Conservation (phyloP, 345 rosid genomes). For the Euclidium syriacum region DNA sequence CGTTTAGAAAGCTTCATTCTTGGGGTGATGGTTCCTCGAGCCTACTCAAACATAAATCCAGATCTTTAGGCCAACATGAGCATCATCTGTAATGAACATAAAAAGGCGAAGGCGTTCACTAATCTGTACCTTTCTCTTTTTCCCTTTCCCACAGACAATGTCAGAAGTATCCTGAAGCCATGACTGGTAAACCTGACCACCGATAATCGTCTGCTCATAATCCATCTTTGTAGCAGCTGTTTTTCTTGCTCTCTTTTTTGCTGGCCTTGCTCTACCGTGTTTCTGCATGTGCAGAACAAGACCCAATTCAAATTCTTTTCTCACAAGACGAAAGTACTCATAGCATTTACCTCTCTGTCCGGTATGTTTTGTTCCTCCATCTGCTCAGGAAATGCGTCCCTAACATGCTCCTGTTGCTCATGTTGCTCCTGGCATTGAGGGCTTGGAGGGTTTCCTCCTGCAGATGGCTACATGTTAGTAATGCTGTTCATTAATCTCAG, state of each 20-base stretch:
- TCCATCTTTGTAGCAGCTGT: conserved; percentile 46
- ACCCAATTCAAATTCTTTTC: neutral
- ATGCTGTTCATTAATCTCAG: conserved; percentile 8
- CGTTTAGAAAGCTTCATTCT: conserved; percentile 43
- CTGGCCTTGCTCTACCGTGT: conserved; percentile 32
- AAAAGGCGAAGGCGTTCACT: neutral
- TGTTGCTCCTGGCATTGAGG: conserved; percentile 24
- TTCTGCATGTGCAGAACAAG: conserved; percentile 45
- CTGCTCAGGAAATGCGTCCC: conserved; percentile 17
- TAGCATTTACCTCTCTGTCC: conserved; percentile 41
- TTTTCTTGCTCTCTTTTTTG: conserved; percentile 46
- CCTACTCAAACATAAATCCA: conserved; percentile 34
- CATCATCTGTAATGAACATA: conserved; percentile 2
- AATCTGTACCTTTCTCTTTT: conserved; percentile 54
- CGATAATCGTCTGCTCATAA: conserved; percentile 58
- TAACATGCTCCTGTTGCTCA: conserved; percentile 8
- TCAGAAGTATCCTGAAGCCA: conserved; percentile 72
- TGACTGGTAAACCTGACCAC: conserved; percentile 60
- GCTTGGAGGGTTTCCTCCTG: conserved; percentile 45
- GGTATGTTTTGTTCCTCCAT: conserved; percentile 32
- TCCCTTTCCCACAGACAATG: conserved; percentile 46
- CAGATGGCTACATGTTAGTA: conserved; percentile 24
- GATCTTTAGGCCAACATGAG: conserved; percentile 2
- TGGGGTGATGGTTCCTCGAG: conserved; percentile 30
- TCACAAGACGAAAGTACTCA: neutral